These are phyloP conservation scores for Malassezia sympodialis DNA, from an alignment of 1,284 basidiomycete genomes.

Conservation along the genomic window DNA sequence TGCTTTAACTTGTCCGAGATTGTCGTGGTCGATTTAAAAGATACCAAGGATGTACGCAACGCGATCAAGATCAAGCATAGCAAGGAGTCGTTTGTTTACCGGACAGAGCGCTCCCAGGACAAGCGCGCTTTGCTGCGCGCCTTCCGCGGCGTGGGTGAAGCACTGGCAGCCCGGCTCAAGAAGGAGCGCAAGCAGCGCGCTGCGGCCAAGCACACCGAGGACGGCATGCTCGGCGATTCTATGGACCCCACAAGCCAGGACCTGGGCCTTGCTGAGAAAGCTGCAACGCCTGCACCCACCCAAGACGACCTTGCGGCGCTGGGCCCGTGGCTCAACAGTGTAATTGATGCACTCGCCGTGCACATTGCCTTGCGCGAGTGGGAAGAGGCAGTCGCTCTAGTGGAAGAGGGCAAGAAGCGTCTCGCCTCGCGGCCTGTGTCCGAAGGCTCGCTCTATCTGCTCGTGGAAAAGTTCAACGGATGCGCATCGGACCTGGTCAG, in stretches of 20 bases:
- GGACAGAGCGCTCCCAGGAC: conserved; percentile 67
- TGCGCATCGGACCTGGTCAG: conserved; percentile 54
- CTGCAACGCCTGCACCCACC: not conserved
- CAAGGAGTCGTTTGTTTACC: conserved; percentile 86
- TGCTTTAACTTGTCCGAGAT: conserved; percentile 89
- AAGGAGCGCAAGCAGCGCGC: conserved; percentile 59
- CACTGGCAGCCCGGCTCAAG: conserved; percentile 77
- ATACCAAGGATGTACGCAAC: conserved; percentile 80
- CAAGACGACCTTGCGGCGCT: conserved; percentile 37
- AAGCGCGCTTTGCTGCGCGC: conserved; percentile 76
- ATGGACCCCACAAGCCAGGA: conserved; percentile 4
- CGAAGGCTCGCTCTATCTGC: conserved; percentile 18
- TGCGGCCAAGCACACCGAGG: not conserved
- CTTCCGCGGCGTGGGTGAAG: conserved; percentile 83
- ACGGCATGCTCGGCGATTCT: not conserved
- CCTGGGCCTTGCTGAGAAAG: not conserved
- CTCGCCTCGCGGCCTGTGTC: conserved; percentile 58
- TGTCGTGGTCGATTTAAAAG: conserved; percentile 86
- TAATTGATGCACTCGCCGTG: conserved; percentile 81
- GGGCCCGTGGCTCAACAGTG: conserved; percentile 71
- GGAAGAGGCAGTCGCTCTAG: conserved; percentile 69
- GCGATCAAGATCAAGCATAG: conserved; percentile 89
- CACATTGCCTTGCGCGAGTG: conserved; percentile 80
- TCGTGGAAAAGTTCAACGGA: conserved; percentile 19
- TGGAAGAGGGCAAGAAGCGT: conserved; percentile 60